Percentiles rank a stretch among this genome's conserved stretches.
These are phyloP conservation scores for Trypanosomatidae sp. DNA, from an alignment of 208 protist genomes.

Conservation along the genomic window DNA sequence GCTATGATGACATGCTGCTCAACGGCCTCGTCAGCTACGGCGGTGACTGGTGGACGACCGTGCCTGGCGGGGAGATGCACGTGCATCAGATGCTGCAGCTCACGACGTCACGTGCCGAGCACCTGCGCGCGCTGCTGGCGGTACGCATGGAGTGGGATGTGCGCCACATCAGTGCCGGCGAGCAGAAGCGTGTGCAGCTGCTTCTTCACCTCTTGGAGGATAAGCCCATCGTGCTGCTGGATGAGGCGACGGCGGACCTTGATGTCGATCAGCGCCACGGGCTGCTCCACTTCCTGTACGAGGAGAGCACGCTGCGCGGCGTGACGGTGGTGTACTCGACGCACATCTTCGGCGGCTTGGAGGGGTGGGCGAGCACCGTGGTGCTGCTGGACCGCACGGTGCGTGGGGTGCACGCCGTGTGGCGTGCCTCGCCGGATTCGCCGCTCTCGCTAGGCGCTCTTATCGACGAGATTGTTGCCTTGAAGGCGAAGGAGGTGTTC, in stretches of 20 bases:
- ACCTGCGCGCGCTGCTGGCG: slow-evolving; percentile 55
- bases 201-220: slow-evolving; percentile 66
- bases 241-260: slow-evolving; percentile 92
- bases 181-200: slow-evolving; percentile 90
- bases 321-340: slow-evolving; percentile 91
- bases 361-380: slow-evolving; percentile 75
- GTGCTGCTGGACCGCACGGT: slow-evolving; percentile 75
- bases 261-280: slow-evolving; percentile 86
- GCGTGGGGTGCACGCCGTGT: slow-evolving; percentile 40
- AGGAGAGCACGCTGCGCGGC: slow-evolving; percentile 71
- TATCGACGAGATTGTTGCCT: slow-evolving; percentile 34
- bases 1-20: slow-evolving; percentile 85
- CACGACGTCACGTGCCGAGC: slow-evolving; percentile 40
- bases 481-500: slow-evolving; percentile 52
- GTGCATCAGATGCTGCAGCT: slow-evolving; percentile 68
- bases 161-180: slow-evolving; percentile 76
- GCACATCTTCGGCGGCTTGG: slow-evolving; percentile 92
- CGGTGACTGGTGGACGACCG: slow-evolving; percentile 77
- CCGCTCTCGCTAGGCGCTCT: slow-evolving; percentile 29
- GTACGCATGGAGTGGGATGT: slow-evolving; percentile 87
- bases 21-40: slow-evolving; percentile 60
- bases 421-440: slow-evolving; percentile 19
- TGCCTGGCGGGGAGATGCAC: slow-evolving; percentile 70
- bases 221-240: slow-evolving; percentile 77
- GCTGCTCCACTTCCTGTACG: slow-evolving; percentile 81